phyloP scores from a whole-genome alignment of 176 grass and related monocot species.

The Paspalum notatum region DNA sequence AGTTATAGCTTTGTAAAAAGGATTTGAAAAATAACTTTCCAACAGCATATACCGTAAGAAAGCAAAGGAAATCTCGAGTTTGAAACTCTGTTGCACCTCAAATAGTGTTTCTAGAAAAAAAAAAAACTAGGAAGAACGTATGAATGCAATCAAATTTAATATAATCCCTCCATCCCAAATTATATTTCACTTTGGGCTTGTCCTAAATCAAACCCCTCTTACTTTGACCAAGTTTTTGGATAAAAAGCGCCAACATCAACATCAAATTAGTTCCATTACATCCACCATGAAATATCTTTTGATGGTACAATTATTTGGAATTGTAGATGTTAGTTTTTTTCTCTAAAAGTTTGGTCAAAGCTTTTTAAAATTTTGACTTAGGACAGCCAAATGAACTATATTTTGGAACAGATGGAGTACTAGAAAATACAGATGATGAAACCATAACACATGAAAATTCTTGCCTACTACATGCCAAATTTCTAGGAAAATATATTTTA shows the following conservation, averaged over 20 bases:
- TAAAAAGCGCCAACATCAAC: too few relatives aligned
- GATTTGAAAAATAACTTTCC: neutral
- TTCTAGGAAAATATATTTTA: constrained; percentile 5
- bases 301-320: too few relatives aligned
- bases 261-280: too few relatives aligned
- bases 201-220: too few relatives aligned
- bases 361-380: too few relatives aligned
- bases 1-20: constrained; percentile 21
- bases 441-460: constrained; percentile 21
- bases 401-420: too few relatives aligned
- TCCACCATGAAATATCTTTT: too few relatives aligned
- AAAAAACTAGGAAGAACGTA: constrained; percentile 4
- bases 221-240: too few relatives aligned
- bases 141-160: constrained; percentile 13
- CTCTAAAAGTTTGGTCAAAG: too few relatives aligned
- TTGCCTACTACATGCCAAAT: constrained; percentile 1
- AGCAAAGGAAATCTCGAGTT: neutral
- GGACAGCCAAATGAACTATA: too few relatives aligned
- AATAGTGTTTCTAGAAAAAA: neutral
- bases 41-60: constrained; percentile 4
- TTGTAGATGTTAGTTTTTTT: too few relatives aligned
- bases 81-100: neutral
- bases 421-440: constrained; percentile 8
- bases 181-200: too few relatives aligned
- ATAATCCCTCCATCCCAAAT: neutral